Conservation (phyloP, 495 filamentous ascomycete species). For the Beverwykella pulmonaria region DNA sequence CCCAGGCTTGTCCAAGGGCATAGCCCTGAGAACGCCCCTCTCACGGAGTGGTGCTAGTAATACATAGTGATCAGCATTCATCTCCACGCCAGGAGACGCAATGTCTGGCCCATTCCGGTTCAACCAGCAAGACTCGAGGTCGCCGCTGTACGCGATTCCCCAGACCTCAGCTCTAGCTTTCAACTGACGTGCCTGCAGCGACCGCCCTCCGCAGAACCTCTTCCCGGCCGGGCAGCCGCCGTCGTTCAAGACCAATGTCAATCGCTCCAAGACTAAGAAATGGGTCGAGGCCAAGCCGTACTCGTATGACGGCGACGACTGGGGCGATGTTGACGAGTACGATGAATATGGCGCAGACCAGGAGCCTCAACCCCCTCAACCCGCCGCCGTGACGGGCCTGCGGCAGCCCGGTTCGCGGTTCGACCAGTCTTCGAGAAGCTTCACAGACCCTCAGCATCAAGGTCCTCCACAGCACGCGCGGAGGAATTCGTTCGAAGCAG, state of each 20-base stretch:
- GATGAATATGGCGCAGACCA: slow-evolving; percentile 68
- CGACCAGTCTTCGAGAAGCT: slow-evolving; percentile 31
- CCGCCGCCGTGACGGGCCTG: slow-evolving; percentile 26
- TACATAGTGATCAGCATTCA: background rate
- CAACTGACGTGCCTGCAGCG: slow-evolving; percentile 32
- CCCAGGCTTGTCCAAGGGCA: slow-evolving; percentile 8
- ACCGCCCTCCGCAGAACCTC: slow-evolving; percentile 39
- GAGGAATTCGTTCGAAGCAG: slow-evolving; percentile 55
- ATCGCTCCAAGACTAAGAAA: slow-evolving; percentile 87
- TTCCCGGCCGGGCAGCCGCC: slow-evolving; percentile 50
- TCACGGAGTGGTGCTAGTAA: slow-evolving; percentile 2
- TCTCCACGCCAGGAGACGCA: slow-evolving; percentile 31
- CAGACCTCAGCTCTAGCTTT: background rate
- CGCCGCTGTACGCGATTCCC: slow-evolving; percentile 34
- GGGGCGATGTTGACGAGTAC: slow-evolving; percentile 82
- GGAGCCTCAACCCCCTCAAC: slow-evolving; percentile 50
- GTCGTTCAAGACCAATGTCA: slow-evolving; percentile 78
- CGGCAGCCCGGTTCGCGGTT: slow-evolving; percentile 46
- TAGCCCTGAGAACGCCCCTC: slow-evolving; percentile 7
- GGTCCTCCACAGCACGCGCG: slow-evolving; percentile 35
- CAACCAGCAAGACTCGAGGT: slow-evolving; percentile 36
- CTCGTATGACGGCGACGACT: slow-evolving; percentile 91
- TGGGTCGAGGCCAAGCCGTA: slow-evolving; percentile 90
- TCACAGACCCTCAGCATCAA: slow-evolving; percentile 38
- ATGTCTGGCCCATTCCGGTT: slow-evolving; percentile 46